phyloP scores from a whole-genome alignment of 2,329 filamentous ascomycete genomes.

The Neophaeococcomyces mojaviensis region DNA sequence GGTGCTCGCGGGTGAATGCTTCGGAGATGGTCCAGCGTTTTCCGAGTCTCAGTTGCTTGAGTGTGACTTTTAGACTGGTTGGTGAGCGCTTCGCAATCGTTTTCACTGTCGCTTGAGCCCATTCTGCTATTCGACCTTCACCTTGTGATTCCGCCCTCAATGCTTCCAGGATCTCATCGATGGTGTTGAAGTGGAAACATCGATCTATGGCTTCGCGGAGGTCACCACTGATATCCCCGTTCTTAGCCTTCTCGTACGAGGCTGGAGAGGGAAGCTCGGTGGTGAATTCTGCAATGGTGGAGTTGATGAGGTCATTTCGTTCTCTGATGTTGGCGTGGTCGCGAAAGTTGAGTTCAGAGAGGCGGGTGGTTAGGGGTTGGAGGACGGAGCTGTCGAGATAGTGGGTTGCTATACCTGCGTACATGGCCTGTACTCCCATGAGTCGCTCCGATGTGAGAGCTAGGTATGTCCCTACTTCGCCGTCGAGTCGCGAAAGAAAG shows the following conservation, averaged over 20 bases:
- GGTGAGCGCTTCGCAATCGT: slow-evolving; percentile 75
- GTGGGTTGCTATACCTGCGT: slow-evolving; percentile 87
- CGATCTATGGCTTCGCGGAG: slow-evolving; percentile 77
- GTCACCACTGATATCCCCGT: slow-evolving; percentile 52
- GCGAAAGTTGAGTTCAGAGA: slow-evolving; percentile 81
- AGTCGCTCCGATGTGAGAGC: slow-evolving; percentile 82
- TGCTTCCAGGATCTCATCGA: slow-evolving; percentile 63
- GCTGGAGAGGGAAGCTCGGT: slow-evolving; percentile 63
- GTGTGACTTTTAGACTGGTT: slow-evolving; percentile 74
- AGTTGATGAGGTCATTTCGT: slow-evolving; percentile 67
- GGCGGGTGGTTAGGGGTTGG: slow-evolving; percentile 69
- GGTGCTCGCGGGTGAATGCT: slow-evolving; percentile 77
- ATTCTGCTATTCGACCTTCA: slow-evolving; percentile 50
- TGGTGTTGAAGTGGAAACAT: slow-evolving; percentile 61
- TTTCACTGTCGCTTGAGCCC: slow-evolving; percentile 70
- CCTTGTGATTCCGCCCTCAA: slow-evolving; percentile 45
- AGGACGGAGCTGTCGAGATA: slow-evolving; percentile 89
- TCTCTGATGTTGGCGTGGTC: slow-evolving; percentile 61
- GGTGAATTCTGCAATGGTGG: slow-evolving; percentile 83
- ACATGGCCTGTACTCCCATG: slow-evolving; percentile 77
- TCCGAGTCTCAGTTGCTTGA: slow-evolving; percentile 74
- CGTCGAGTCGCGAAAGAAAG: slow-evolving; percentile 86
- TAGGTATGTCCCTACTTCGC: slow-evolving; percentile 80
- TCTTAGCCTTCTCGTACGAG: slow-evolving; percentile 46
- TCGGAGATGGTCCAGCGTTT: slow-evolving; percentile 70